phyloP scores from a whole-genome alignment of 208 protist species.

The Crithidia mellificae region DNA sequence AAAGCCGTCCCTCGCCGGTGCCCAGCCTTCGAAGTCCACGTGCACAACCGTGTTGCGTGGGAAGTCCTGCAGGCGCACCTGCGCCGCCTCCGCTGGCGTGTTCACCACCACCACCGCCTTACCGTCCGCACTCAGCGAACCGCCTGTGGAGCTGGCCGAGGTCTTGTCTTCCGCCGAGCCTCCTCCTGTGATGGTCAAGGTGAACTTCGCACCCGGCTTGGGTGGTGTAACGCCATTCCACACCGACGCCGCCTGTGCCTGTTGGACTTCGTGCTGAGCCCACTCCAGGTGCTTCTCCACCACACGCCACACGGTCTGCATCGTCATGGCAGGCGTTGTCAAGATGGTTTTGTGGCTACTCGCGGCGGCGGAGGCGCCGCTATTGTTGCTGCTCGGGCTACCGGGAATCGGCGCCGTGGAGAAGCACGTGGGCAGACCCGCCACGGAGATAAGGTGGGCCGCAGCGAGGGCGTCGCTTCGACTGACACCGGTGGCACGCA shows the following conservation, averaged over 20 bases:
- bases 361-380: background rate
- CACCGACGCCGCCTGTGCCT: constrained; percentile 19
- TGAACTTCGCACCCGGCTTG: constrained; percentile 23
- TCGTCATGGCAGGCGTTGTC: constrained; percentile 52
- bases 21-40: constrained; percentile 18
- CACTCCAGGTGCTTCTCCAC: constrained; percentile 42
- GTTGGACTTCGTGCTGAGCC: constrained; percentile 31
- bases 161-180: background rate
- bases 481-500: constrained; percentile 13
- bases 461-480: constrained; percentile 8
- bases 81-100: constrained; percentile 32
- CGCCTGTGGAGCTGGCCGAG: too few species aligned
- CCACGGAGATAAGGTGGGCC: constrained; percentile 44
- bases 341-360: constrained; percentile 34
- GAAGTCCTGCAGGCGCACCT: constrained; percentile 48
- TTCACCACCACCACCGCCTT: constrained; percentile 16
- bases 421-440: constrained; percentile 43
- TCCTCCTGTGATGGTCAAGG: constrained; percentile 1
- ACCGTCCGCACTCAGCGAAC: too few species aligned
- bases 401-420: constrained; percentile 17
- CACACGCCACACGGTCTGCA: constrained; percentile 53
- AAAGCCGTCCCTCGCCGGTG: background rate
- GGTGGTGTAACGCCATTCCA: constrained; percentile 23
- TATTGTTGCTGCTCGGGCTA: constrained; percentile 6
- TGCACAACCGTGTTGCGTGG: constrained; percentile 37